phyloP scores from a whole-genome alignment of 345 rosid genomes.

The Sisymbrium irio region DNA sequence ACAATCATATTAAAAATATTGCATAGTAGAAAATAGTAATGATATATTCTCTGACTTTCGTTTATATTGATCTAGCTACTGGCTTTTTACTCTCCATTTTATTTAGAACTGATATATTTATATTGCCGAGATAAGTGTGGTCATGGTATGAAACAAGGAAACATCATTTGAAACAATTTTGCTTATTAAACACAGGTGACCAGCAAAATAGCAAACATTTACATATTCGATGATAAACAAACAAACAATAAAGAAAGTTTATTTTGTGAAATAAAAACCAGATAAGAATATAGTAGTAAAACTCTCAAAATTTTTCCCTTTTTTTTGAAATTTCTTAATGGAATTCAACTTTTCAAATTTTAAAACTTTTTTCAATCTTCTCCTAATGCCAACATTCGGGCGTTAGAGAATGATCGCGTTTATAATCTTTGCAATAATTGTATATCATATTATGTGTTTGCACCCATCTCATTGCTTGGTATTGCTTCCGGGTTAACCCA shows the following conservation, averaged over 20 bases:
- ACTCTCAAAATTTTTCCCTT: background rate
- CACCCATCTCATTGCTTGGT: conserved; percentile 76
- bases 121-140: background rate
- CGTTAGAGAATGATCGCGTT: conserved; percentile 76
- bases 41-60: too few species aligned
- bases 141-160: background rate
- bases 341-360: background rate
- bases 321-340: background rate
- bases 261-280: conserved; percentile 21
- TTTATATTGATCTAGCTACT: background rate
- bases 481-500: conserved; percentile 59
- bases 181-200: background rate
- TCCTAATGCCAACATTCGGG: conserved; percentile 68
- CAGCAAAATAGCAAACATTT: conserved; percentile 11
- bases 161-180: conserved; percentile 5
- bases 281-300: background rate
- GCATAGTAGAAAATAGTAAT: too few species aligned
- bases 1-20: too few species aligned
- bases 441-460: conserved; percentile 66
- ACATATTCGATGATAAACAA: conserved; percentile 7
- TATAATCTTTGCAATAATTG: conserved; percentile 72
- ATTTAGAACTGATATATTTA: too few species aligned
- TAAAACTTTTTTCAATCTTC: background rate
- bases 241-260: background rate
- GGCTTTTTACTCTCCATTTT: background rate